Evolutionary conservation across 2,329 filamentous ascomycete genomes (phyloP).

Genomic region (Blastomyces gilchristii): DNA sequence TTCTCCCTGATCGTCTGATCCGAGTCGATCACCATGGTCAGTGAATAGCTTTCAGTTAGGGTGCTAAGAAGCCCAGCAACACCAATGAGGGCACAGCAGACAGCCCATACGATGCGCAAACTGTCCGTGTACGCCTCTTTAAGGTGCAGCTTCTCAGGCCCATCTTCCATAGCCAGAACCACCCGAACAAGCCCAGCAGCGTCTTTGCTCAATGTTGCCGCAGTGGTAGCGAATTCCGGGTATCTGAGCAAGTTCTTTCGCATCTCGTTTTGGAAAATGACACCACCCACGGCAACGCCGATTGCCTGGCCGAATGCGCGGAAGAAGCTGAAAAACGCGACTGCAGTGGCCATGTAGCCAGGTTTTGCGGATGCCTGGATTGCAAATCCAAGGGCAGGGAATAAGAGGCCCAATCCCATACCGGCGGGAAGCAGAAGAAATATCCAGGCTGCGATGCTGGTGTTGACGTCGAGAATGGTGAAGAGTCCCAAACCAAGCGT

Average conservation of each 20-base stretch:
- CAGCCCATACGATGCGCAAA: conserved; percentile 46
- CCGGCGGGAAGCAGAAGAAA: conserved; percentile 52
- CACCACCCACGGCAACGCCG: conserved; percentile 56
- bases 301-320: conserved; percentile 55
- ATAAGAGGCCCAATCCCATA: conserved; percentile 54
- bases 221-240: conserved; percentile 40
- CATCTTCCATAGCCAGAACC: conserved; percentile 45
- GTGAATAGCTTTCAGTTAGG: conserved; percentile 42
- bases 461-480: conserved; percentile 30
- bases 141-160: conserved; percentile 33
- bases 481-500: conserved; percentile 48
- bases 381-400: conserved; percentile 52
- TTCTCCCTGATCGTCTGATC: conserved; percentile 40
- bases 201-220: conserved; percentile 45
- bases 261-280: conserved; percentile 60
- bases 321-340: conserved; percentile 58
- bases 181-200: conserved; percentile 50
- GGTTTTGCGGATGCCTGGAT: conserved; percentile 52
- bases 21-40: conserved; percentile 40
- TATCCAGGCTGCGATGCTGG: conserved; percentile 46
- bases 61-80: conserved; percentile 44
- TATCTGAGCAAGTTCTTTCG: conserved; percentile 41
- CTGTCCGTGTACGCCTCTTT: conserved; percentile 46
- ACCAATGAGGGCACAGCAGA: conserved; percentile 45
- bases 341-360: conserved; percentile 50